Percentiles rank a stretch among this genome's conserved stretches.
These are phyloP conservation scores for Eucalyptus marginata DNA, from an alignment of 345 rosid genomes.

Conservation along the genomic window DNA sequence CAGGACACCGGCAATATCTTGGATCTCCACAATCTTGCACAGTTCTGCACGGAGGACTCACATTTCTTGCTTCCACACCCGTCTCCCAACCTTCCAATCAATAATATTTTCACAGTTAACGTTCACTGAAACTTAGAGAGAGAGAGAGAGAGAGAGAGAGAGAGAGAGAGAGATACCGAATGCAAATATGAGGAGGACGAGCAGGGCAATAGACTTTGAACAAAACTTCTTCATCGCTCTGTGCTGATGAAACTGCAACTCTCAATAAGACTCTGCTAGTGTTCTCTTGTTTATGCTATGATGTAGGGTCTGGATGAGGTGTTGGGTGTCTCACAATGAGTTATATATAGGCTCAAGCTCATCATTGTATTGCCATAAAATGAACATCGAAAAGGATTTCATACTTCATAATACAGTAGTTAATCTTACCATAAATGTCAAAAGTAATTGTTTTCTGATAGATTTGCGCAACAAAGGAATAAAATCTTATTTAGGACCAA, in stretches of 20 bases:
- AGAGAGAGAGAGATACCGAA: not conserved
- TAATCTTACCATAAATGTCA: too few relatives aligned
- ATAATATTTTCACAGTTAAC: not conserved
- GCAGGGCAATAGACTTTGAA: not conserved
- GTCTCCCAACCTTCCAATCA: not conserved
- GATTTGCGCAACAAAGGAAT: too few relatives aligned
- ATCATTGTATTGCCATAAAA: too few relatives aligned
- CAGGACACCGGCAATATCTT: not conserved
- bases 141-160: too few relatives aligned
- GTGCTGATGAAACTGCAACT: not conserved
- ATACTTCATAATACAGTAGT: too few relatives aligned
- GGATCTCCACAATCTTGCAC: not conserved
- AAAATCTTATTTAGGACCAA: too few relatives aligned
- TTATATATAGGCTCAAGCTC: not conserved
- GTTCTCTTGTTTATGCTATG: not conserved
- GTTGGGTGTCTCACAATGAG: not conserved
- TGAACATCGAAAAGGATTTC: too few relatives aligned
- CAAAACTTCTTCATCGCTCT: not conserved
- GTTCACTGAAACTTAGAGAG: not conserved
- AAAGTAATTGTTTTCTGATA: too few relatives aligned
- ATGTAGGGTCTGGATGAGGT: not conserved
- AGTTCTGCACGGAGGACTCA: not conserved
- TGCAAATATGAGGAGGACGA: not conserved
- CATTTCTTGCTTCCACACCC: not conserved
- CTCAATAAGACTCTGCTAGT: not conserved